Evolutionary conservation across 192 early-diverging fungal genomes (phyloP).

Genomic region (Backusella sp.): DNA sequence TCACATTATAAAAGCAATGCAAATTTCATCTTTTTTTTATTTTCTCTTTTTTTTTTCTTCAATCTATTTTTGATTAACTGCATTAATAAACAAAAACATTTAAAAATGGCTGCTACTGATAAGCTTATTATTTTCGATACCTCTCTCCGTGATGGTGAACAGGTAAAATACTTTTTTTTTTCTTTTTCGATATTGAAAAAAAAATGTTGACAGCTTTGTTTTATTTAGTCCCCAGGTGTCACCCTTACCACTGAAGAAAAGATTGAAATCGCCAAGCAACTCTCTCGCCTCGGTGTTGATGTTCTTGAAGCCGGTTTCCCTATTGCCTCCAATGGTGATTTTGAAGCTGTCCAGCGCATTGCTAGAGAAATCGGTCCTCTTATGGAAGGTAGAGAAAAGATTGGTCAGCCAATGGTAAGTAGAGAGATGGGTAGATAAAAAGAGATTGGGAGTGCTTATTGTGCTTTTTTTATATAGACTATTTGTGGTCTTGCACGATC

Average conservation of each 20-base stretch:
- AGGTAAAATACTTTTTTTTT: constrained; percentile 45
- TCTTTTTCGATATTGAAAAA: neutral
- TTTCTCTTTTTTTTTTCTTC: neutral
- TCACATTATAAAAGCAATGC: neutral
- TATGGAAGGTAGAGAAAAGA: constrained; percentile 74
- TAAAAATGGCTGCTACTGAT: constrained; percentile 29
- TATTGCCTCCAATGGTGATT: constrained; percentile 91
- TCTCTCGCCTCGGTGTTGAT: constrained; percentile 93
- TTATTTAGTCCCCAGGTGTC: constrained; percentile 86
- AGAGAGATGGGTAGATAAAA: neutral
- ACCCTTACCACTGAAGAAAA: constrained; percentile 92
- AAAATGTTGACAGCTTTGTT: neutral
- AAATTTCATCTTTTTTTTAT: neutral
- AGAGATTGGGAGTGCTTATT: neutral
- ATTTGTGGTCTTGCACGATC: constrained; percentile 91
- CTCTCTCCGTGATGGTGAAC: constrained; percentile 95
- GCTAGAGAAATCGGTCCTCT: constrained; percentile 88
- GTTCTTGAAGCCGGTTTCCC: constrained; percentile 97
- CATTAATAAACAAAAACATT: constrained; percentile 1
- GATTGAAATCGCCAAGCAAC: constrained; percentile 90
- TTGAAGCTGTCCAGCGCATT: constrained; percentile 92
- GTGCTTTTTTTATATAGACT: constrained; percentile 40
- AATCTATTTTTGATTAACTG: neutral
- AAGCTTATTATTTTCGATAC: constrained; percentile 96
- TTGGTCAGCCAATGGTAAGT: constrained; percentile 79